These are phyloP conservation scores for Kodamaea jinghongensis DNA, from an alignment of 805 yeast species.

Conservation along the genomic window DNA sequence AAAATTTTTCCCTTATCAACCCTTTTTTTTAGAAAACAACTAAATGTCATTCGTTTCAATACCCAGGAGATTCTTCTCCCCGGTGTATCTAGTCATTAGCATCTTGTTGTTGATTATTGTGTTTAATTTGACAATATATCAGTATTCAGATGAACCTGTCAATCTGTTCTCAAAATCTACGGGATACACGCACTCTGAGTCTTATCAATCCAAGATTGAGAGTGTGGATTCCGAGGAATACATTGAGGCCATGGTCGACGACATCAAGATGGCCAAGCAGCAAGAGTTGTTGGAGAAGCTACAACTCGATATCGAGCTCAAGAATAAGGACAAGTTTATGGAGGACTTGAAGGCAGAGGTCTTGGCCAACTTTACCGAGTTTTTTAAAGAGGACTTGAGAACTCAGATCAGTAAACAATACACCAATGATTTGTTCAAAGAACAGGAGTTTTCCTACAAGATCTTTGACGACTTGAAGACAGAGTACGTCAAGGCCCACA, in stretches of 20 bases:
- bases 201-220: conserved; percentile 9
- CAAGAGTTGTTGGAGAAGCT: conserved; percentile 11
- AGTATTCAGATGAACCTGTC: not conserved
- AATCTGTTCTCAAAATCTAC: not conserved
- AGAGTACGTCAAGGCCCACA: conserved; percentile 12
- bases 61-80: conserved; percentile 13
- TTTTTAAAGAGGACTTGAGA: conserved; percentile 10
- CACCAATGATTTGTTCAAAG: conserved; percentile 14
- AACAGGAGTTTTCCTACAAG: conserved; percentile 12
- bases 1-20: not conserved
- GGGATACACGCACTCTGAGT: not conserved
- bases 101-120: conserved; percentile 9
- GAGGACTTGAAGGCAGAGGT: conserved; percentile 10
- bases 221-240: conserved; percentile 9
- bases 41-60: conserved; percentile 7
- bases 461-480: conserved; percentile 15
- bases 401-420: conserved; percentile 10
- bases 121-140: conserved; percentile 11
- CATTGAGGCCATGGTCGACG: conserved; percentile 7
- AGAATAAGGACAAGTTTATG: conserved; percentile 10
- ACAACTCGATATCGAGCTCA: conserved; percentile 7
- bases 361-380: conserved; percentile 10
- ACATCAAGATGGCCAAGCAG: conserved; percentile 11
- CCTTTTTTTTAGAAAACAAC: not conserved
- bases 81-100: conserved; percentile 11